Percentiles rank a stretch among this genome's conserved stretches.
phyloP scores from a whole-genome alignment of 1,284 basidiomycete species.

The Microbotryum lychnidis-dioicae region DNA sequence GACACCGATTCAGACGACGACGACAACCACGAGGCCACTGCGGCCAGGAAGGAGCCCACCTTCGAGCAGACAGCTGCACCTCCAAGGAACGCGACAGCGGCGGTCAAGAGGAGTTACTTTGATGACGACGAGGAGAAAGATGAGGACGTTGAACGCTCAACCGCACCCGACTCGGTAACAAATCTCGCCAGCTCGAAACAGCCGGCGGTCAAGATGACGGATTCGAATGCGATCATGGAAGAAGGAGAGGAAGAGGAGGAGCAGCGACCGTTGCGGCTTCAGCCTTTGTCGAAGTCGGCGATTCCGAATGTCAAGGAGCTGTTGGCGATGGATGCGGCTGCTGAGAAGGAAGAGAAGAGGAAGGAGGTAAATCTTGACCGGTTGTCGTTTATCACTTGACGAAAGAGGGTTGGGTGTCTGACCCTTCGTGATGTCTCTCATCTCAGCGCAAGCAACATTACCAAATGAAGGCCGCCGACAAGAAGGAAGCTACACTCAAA shows the following conservation, averaged over 20 bases:
- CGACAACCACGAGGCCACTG: neutral
- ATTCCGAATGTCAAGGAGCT: constrained; percentile 21
- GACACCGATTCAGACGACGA: constrained; percentile 12
- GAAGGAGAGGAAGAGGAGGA: constrained; percentile 1
- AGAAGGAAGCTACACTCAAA: constrained; percentile 1
- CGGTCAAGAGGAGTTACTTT: constrained; percentile 23
- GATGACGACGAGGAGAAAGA: constrained; percentile 18
- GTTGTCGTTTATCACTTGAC: neutral
- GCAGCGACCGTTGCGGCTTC: constrained; percentile 6
- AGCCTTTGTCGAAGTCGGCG: constrained; percentile 8
- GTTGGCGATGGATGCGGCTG: constrained; percentile 26
- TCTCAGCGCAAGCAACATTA: constrained; percentile 12
- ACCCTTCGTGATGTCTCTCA: neutral
- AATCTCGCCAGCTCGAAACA: constrained; percentile 18
- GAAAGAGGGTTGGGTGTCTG: neutral
- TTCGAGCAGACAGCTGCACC: neutral
- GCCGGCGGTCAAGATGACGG: neutral
- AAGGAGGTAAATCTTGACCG: constrained; percentile 8
- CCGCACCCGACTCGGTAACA: constrained; percentile 14
- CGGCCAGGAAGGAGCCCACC: neutral
- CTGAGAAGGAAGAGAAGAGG: constrained; percentile 23
- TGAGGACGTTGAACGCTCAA: neutral
- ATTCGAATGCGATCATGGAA: neutral
- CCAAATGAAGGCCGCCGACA: constrained; percentile 7
- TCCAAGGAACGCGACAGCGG: neutral